Conservation (phyloP, 2,329 filamentous ascomycete genomes). For the Ceratocystis ficicola region DNA sequence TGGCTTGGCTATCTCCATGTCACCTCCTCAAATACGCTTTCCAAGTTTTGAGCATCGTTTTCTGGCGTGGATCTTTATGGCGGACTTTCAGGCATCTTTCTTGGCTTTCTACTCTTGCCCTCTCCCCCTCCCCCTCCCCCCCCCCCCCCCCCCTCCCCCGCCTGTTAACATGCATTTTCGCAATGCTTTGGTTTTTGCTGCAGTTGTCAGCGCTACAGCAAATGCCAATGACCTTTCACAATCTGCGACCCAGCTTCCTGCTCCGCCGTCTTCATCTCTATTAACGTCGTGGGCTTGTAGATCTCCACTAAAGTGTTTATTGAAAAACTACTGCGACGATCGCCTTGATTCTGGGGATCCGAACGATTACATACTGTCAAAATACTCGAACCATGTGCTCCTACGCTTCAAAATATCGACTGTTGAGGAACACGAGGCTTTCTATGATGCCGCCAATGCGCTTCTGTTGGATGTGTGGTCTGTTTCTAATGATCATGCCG, state of each 20-base stretch:
- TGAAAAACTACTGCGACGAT: background rate
- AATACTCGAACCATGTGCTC: slow-evolving; percentile 73
- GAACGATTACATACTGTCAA: slow-evolving; percentile 21
- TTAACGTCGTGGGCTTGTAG: slow-evolving; percentile 5
- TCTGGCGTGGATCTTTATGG: background rate
- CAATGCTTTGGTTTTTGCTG: slow-evolving; percentile 2
- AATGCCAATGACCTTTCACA: background rate
- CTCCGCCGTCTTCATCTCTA: background rate
- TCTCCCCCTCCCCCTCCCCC: background rate
- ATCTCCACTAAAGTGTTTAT: background rate
- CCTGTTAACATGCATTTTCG: slow-evolving; percentile 3
- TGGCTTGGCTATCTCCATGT: background rate
- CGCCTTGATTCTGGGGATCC: background rate
- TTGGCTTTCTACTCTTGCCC: background rate
- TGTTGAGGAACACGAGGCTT: slow-evolving; percentile 50
- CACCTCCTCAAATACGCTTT: background rate
- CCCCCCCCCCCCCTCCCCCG: background rate
- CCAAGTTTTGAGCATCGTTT: background rate
- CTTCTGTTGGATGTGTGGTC: slow-evolving; percentile 88
- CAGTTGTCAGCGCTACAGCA: background rate
- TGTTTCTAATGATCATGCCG: slow-evolving; percentile 67
- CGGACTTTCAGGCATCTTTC: background rate
- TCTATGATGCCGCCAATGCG: slow-evolving; percentile 60
- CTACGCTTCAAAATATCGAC: slow-evolving; percentile 72
- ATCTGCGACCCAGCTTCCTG: background rate